phyloP scores from a whole-genome alignment of 2,329 filamentous ascomycete species.

The Cytospora piceae region DNA sequence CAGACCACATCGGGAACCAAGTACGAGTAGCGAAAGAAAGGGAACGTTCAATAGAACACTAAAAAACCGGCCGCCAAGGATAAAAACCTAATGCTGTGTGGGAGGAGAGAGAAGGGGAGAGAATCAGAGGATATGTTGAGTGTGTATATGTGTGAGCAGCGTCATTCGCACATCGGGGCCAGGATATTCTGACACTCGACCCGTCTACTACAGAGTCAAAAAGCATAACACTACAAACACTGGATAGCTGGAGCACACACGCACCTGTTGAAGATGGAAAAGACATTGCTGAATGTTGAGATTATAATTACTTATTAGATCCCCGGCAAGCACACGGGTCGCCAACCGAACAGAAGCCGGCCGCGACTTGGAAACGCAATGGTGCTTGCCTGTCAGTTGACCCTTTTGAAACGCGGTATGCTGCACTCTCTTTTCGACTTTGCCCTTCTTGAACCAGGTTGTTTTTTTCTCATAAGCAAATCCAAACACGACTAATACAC shows the following conservation, averaged over 20 bases:
- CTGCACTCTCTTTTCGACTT: constrained; percentile 10
- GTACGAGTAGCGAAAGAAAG: neutral
- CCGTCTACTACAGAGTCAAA: neutral
- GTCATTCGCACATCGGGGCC: neutral
- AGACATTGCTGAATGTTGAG: neutral
- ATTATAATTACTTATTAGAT: constrained; percentile 32
- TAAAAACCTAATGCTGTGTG: neutral
- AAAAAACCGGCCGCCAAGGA: neutral
- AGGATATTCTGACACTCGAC: neutral
- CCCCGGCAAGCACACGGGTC: constrained; percentile 16
- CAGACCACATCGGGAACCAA: neutral
- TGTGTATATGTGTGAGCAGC: neutral
- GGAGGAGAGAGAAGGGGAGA: neutral
- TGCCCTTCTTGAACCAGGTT: neutral
- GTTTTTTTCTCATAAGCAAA: constrained; percentile 22
- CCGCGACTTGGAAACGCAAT: neutral
- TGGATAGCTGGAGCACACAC: neutral
- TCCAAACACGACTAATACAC: constrained; percentile 16
- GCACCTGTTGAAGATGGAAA: neutral
- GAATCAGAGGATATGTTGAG: no score
- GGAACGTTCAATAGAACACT: neutral
- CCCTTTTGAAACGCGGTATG: constrained; percentile 7
- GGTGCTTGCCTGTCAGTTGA: constrained; percentile 3
- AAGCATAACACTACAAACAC: neutral
- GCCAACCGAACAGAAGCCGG: constrained; percentile 2